Evolutionary conservation across 768 basidiomycete species (phyloP).

Genomic region (Naganishia kalamii): DNA sequence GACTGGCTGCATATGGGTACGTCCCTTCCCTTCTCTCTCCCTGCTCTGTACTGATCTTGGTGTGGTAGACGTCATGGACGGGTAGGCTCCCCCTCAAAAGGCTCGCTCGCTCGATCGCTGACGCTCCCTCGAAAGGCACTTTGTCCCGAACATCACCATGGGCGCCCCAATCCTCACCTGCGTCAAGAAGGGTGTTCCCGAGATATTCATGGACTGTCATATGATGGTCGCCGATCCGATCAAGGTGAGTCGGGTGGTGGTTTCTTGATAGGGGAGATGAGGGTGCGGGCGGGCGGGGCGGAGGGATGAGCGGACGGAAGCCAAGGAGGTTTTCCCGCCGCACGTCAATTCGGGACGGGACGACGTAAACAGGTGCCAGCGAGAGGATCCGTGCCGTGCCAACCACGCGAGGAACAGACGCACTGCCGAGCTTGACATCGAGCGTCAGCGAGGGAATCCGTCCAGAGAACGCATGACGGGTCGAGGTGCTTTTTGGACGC

Average conservation of each 20-base stretch:
- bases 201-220: slow-evolving; percentile 99
- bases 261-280: neutral
- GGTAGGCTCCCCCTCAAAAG: slow-evolving; percentile 53
- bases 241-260: slow-evolving; percentile 53
- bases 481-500: too few relatives aligned
- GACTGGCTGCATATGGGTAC: slow-evolving; percentile 89
- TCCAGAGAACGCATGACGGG: too few relatives aligned
- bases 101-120: neutral
- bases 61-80: slow-evolving; percentile 70
- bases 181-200: slow-evolving; percentile 77
- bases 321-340: too few relatives aligned
- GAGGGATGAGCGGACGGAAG: neutral
- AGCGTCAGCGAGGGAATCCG: too few relatives aligned
- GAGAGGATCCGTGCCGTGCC: too few relatives aligned
- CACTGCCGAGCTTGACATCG: too few relatives aligned
- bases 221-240: slow-evolving; percentile 98
- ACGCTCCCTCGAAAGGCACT: slow-evolving; percentile 59
- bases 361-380: too few relatives aligned
- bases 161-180: slow-evolving; percentile 83
- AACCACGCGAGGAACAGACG: too few relatives aligned
- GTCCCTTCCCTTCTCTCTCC: slow-evolving; percentile 39
- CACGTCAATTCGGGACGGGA: too few relatives aligned
- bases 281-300: neutral
- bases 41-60: neutral
- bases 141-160: slow-evolving; percentile 98